Evolutionary conservation across 23 red algal genomes (phyloP), one percentile per base, ranked within the genome.

Genomic region (Gracilaria gracilis): DNA sequence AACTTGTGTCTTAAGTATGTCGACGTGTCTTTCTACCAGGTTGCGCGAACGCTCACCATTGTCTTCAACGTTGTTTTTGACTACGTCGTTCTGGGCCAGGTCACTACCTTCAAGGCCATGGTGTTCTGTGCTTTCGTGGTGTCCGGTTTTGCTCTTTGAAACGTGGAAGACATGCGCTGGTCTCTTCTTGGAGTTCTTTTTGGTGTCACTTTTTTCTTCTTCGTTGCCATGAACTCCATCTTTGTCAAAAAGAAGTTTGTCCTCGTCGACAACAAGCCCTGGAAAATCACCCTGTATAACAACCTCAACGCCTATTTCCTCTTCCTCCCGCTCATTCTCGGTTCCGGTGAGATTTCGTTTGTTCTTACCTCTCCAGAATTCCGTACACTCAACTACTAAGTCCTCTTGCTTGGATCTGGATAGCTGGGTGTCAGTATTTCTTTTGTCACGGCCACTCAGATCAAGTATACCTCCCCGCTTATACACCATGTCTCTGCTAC

Each of bases 1-100:
- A 98, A 98, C 66, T 62, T 98, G 12, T 98, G 96, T 80, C 86
- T 98, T n/a, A 95, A 95, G 73, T 98, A 88, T 59, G 96, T 98
- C 20, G 96, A 98, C 75, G 81, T 98, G 34, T 95, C 93, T 7
- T 98, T 98, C 61, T 98, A 98, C 81, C 92, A 95, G 69, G 93
- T 98, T 2, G 96, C 96, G 21, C 87, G 96, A 20, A 95, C 96
- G 0, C 93, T 98, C 55, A 98, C 96, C 67, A 95, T 98, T 25
- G 91, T 98, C 37, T 98, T 95, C 77, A 95, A 95, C 61, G 92
- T 98, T 33, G 47, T 91, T 20, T 85, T 98, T 55, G 96, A 98
- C 80, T 98, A 83, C 62, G 31, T 98, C n/a, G 40, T 98, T 33
- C 83, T 98, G 19, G 96, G 91, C 27, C 93, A 98, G 59, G 36